Evolutionary conservation across 352 stramenopile genomes (phyloP).

Genomic region (Globisporangium solare): DNA sequence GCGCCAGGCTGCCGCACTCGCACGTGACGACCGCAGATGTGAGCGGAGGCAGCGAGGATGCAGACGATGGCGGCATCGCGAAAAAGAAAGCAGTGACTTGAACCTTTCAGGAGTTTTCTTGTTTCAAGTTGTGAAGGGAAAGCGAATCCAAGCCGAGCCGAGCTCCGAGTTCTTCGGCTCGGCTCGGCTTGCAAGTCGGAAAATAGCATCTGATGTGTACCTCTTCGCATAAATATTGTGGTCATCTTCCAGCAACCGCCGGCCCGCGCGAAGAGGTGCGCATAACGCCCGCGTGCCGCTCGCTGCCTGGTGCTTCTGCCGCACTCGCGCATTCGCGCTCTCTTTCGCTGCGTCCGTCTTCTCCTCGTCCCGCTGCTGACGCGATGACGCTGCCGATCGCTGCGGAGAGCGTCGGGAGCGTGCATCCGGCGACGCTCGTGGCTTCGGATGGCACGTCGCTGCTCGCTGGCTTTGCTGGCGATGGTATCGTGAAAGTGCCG

Average conservation of each 20-base stretch:
- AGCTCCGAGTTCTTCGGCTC: too few relatives aligned
- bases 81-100: too few relatives aligned
- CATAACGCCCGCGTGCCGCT: slow-evolving; percentile 37
- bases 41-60: neutral
- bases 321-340: slow-evolving; percentile 14
- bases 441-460: neutral
- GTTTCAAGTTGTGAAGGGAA: too few relatives aligned
- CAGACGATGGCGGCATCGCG: neutral
- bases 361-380: neutral
- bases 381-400: slow-evolving; percentile 3
- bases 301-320: too few relatives aligned
- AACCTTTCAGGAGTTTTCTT: too few relatives aligned
- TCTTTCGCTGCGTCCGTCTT: slow-evolving; percentile 2
- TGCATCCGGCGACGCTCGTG: slow-evolving; percentile 7
- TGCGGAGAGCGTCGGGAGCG: slow-evolving; percentile 1
- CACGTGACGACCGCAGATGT: neutral
- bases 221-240: too few relatives aligned
- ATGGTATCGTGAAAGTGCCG: neutral
- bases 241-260: too few relatives aligned
- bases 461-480: too few relatives aligned
- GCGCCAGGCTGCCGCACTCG: neutral
- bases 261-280: neutral
- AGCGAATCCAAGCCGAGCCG: too few relatives aligned
- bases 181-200: too few relatives aligned
- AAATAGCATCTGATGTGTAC: too few relatives aligned